Evolutionary conservation across 2,329 filamentous ascomycete species (phyloP).

Genomic region (Aspergillus arachidicola): DNA sequence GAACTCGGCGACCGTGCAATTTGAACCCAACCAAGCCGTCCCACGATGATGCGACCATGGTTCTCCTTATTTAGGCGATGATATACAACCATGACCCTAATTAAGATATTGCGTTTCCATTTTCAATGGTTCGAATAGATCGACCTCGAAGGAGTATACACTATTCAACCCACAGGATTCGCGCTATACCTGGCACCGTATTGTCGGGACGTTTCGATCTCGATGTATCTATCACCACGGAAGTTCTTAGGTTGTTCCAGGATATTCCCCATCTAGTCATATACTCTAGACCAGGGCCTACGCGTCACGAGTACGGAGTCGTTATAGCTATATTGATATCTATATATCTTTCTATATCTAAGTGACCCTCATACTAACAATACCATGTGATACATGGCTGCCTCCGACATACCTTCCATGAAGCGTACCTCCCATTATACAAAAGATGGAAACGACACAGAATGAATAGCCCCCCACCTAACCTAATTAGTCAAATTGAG

Average conservation of each 20-base stretch:
- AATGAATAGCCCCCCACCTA: not conserved
- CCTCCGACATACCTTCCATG: too few relatives aligned
- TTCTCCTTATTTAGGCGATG: not conserved
- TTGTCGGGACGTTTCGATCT: conserved; percentile 1
- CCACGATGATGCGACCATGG: not conserved
- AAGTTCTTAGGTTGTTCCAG: not conserved
- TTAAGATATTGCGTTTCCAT: too few relatives aligned
- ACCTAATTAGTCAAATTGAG: too few relatives aligned
- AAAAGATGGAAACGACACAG: not conserved
- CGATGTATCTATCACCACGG: not conserved
- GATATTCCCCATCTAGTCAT: not conserved
- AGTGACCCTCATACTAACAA: too few relatives aligned
- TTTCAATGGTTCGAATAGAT: not conserved
- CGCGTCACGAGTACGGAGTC: not conserved
- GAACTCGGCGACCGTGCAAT: not conserved
- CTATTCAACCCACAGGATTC: not conserved
- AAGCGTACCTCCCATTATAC: too few relatives aligned
- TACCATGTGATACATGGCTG: too few relatives aligned
- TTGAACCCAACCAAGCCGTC: not conserved
- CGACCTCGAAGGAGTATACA: not conserved
- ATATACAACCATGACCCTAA: not conserved
- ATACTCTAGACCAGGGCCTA: not conserved
- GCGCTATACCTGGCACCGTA: not conserved
- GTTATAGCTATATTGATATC: not conserved
- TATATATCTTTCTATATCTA: not conserved